Base-by-base conservation (phyloP, 805 yeast species). In the Hanseniaspora vineae region DNA sequence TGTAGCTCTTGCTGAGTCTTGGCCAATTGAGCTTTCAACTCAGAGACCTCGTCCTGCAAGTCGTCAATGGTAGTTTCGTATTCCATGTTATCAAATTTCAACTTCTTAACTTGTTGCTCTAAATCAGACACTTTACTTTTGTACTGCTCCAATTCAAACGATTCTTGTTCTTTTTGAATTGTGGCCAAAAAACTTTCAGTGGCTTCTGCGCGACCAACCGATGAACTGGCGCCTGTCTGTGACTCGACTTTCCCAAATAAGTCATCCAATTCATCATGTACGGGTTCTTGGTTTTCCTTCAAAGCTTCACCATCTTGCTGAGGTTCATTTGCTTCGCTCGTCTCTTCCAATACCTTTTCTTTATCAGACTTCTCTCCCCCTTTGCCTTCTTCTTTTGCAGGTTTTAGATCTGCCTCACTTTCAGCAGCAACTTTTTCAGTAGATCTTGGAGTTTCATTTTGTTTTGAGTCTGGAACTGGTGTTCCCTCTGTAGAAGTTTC, bases 111-210 rank as follows among this genome's bases (percentile, higher is more conserved):
- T 33, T 64, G 65, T 20, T 66, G 58, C 20, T 66, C 66, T 12
- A 66, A 50, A 2, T 57, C 54, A 42, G 68, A 73, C 14, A 70
- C 51, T 46, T 72, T 72, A 31, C 57, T 50, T 42, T 70, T 70
- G 2, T 74, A 56, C 6, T 54, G 52, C 20, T 55, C 55, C 8
- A 75, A 56, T n/a, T 58, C 54, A 5, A 53, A 54, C 5, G 14
- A 13, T n/a, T 33, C 37, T 33, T 33, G 37, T 47, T 66, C 60
- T 31, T 67, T 58, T 31, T 60, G 55, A 17, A 56, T 58, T 2
- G 64, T 45, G 19, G 49, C 54, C 58, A 59, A 52, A 47, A 59
- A 68, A 54, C 50, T 68, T 42, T 49, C 55, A 6, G 37, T 33
- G 9, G 29, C 29, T 23, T 23, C 29, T 5, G 29, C 29, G 8